phyloP scores from a whole-genome alignment of 2,329 filamentous ascomycete species.

The Coniochaeta sp. region DNA sequence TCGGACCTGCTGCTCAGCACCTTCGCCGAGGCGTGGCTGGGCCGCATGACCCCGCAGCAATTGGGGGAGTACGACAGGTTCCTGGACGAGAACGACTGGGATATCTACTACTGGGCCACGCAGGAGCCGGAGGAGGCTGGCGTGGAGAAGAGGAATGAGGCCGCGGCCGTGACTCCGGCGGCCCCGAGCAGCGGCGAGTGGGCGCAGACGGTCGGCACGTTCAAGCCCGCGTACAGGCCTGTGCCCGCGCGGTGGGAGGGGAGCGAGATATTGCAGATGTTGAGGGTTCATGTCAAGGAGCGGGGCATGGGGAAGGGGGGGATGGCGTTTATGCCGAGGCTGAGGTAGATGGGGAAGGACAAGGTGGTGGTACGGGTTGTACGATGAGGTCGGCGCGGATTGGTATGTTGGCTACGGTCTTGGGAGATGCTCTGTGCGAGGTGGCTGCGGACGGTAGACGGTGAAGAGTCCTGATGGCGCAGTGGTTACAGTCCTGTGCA shows the following conservation, averaged over 20 bases:
- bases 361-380: neutral
- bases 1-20: slow-evolving; percentile 94
- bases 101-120: slow-evolving; percentile 99
- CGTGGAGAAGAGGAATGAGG: slow-evolving; percentile 6
- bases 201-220: slow-evolving; percentile 92
- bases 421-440: neutral
- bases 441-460: neutral
- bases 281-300: slow-evolving; percentile 74
- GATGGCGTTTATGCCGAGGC: slow-evolving; percentile 52
- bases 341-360: slow-evolving; percentile 17
- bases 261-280: slow-evolving; percentile 68
- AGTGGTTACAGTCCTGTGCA: neutral
- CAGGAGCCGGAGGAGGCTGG: slow-evolving; percentile 66
- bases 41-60: slow-evolving; percentile 63
- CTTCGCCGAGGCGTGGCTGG: slow-evolving; percentile 76
- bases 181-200: slow-evolving; percentile 64
- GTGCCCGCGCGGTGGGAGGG: slow-evolving; percentile 81
- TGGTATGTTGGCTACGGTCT: neutral
- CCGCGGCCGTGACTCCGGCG: slow-evolving; percentile 10
- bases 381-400: slow-evolving; percentile 3
- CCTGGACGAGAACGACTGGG: slow-evolving; percentile 99
- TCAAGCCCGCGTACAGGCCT: slow-evolving; percentile 87
- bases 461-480: neutral
- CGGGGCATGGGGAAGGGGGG: slow-evolving; percentile 32
- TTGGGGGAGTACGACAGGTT: slow-evolving; percentile 83